These are phyloP conservation scores for Cyathus striatus DNA, from an alignment of 768 basidiomycete species.

Conservation along the genomic window DNA sequence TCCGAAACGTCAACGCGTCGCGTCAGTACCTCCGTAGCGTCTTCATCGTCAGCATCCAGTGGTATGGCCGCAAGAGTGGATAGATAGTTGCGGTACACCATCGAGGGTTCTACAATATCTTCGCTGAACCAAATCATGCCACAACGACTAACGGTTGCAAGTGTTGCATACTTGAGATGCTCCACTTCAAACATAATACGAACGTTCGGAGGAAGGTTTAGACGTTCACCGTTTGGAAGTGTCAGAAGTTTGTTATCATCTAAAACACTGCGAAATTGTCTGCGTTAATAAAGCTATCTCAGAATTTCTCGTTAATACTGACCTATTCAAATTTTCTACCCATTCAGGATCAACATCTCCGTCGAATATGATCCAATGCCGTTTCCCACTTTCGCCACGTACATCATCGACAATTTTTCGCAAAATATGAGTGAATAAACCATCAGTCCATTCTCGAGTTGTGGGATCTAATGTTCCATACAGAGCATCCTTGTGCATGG, in stretches of 20 bases:
- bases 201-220: slow-evolving; percentile 94
- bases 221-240: slow-evolving; percentile 94
- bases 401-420: slow-evolving; percentile 99
- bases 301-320: slow-evolving; percentile 17
- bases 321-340: slow-evolving; percentile 99
- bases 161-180: slow-evolving; percentile 93
- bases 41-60: slow-evolving; percentile 89
- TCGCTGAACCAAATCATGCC: slow-evolving; percentile 99
- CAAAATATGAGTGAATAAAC: slow-evolving; percentile 94
- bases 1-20: slow-evolving; percentile 56
- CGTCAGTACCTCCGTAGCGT: slow-evolving; percentile 53
- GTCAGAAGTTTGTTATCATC: slow-evolving; percentile 99
- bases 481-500: slow-evolving; percentile 96
- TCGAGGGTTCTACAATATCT: slow-evolving; percentile 83
- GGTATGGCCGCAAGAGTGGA: slow-evolving; percentile 67
- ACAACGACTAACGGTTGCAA: slow-evolving; percentile 98
- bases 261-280: slow-evolving; percentile 69
- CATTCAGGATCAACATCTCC: slow-evolving; percentile 99
- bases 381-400: slow-evolving; percentile 91
- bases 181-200: slow-evolving; percentile 99
- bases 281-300: neutral
- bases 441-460: slow-evolving; percentile 99
- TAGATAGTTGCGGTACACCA: slow-evolving; percentile 91
- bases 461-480: slow-evolving; percentile 97
- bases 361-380: slow-evolving; percentile 99